A percentile compares a stretch with the other conserved stretches of the same genome.
Conservation (phyloP, 2,329 filamentous ascomycete genomes). For the Xylariaceae sp. region DNA sequence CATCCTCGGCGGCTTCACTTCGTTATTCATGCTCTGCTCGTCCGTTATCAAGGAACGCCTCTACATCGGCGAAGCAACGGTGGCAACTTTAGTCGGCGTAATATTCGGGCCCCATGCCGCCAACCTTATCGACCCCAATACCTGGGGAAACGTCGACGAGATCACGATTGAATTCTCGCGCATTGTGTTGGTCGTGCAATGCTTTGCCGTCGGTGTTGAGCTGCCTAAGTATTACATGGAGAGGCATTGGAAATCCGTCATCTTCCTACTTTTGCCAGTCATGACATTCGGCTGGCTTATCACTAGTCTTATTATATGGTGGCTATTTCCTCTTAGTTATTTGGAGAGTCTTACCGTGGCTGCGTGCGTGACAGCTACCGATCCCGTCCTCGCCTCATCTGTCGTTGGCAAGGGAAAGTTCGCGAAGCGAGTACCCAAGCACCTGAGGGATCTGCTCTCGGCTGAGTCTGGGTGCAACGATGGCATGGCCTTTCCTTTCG, state of each 20-base stretch:
- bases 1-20: constrained; percentile 95
- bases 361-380: constrained; percentile 94
- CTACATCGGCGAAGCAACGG: constrained; percentile 97
- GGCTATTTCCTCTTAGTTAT: constrained; percentile 80
- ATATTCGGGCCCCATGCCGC: constrained; percentile 85
- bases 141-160: constrained; percentile 80
- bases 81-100: constrained; percentile 82
- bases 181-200: constrained; percentile 86
- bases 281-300: constrained; percentile 97
- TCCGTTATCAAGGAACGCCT: constrained; percentile 97
- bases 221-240: constrained; percentile 96
- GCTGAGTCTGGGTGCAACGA: constrained; percentile 99
- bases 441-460: constrained; percentile 89
- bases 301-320: constrained; percentile 92
- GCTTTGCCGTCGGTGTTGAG: constrained; percentile 87
- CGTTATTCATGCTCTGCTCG: constrained; percentile 96
- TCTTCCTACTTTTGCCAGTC: constrained; percentile 83
- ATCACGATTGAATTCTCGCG: constrained; percentile 86
- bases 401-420: constrained; percentile 99
- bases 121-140: constrained; percentile 68
- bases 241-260: constrained; percentile 89
- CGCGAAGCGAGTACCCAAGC: constrained; percentile 93
- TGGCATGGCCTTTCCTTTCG: constrained; percentile 98
- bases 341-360: constrained; percentile 82
- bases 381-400: constrained; percentile 93